Conservation (phyloP, 108 stramenopile species). For the Craspedostauros australis region DNA sequence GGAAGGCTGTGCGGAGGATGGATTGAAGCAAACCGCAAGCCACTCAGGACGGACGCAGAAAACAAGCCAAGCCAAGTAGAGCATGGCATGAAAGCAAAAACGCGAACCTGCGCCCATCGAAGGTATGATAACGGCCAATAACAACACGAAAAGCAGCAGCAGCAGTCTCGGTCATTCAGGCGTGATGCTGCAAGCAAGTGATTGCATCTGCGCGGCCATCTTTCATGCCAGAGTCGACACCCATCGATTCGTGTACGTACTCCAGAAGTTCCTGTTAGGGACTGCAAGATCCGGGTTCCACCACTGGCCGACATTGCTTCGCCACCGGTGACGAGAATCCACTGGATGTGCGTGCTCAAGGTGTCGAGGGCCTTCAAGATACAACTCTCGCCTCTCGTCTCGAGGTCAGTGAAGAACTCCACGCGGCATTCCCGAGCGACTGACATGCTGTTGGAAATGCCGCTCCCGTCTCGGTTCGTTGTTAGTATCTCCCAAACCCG, state of each 20-base stretch:
- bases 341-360: constrained; percentile 74
- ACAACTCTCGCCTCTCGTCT: constrained; percentile 71
- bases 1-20: too few species aligned
- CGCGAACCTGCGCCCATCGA: too few species aligned
- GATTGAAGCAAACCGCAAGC: neutral
- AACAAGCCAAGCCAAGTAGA: neutral
- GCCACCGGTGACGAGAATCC: constrained; percentile 74
- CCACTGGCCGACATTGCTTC: constrained; percentile 61
- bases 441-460: constrained; percentile 31
- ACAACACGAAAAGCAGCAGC: too few species aligned
- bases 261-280: constrained; percentile 42
- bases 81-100: too few species aligned
- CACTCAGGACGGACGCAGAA: neutral
- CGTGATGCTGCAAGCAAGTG: too few species aligned
- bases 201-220: too few species aligned
- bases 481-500: constrained; percentile 78
- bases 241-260: too few species aligned
- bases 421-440: constrained; percentile 56
- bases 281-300: constrained; percentile 54
- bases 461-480: constrained; percentile 35
- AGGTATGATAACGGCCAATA: too few species aligned
- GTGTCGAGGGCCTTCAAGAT: constrained; percentile 72
- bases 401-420: constrained; percentile 69
- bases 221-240: too few species aligned
- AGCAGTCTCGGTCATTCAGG: too few species aligned